These are phyloP conservation scores for Hygrocybe punicea DNA, from an alignment of 768 basidiomycete genomes.

Conservation along the genomic window DNA sequence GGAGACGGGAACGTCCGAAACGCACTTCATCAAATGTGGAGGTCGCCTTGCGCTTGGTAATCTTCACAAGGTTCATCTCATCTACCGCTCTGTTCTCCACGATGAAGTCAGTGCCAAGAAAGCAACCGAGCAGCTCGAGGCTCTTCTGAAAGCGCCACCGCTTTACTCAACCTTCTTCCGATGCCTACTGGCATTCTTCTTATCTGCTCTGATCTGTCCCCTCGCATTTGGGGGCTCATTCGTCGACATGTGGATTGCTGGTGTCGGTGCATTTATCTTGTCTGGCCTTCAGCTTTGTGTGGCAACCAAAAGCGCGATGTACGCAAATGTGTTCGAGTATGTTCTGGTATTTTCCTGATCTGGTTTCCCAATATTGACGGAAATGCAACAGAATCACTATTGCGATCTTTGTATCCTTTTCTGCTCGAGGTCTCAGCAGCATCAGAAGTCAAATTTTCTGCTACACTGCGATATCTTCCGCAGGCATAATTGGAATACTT, in stretches of 20 bases:
- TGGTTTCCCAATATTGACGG: conserved; percentile 3
- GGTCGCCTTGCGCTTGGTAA: conserved; percentile 79
- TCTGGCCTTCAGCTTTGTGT: conserved; percentile 69
- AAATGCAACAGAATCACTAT: conserved; percentile 63
- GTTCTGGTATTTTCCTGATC: conserved; percentile 24
- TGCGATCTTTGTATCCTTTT: conserved; percentile 76
- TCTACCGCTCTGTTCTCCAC: conserved; percentile 87
- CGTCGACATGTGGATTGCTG: conserved; percentile 83
- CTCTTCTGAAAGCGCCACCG: conserved; percentile 59
- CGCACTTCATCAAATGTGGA: conserved; percentile 79
- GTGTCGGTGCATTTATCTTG: conserved; percentile 62
- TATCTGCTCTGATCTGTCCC: conserved; percentile 78
- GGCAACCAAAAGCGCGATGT: conserved; percentile 72
- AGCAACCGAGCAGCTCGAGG: conserved; percentile 61
- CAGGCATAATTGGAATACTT: conserved; percentile 82
- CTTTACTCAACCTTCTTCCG: conserved; percentile 62
- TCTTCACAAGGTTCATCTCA: conserved; percentile 77
- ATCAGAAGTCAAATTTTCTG: conserved; percentile 79
- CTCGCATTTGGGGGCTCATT: conserved; percentile 82
- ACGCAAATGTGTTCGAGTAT: conserved; percentile 91
- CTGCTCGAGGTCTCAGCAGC: conserved; percentile 76
- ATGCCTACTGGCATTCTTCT: conserved; percentile 62
- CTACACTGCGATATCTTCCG: conserved; percentile 86
- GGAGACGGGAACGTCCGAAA: conserved; percentile 85
- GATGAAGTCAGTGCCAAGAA: conserved; percentile 84